Conservation (phyloP, 2,329 filamentous ascomycete species). For the Colletotrichum lindemuthianum region DNA sequence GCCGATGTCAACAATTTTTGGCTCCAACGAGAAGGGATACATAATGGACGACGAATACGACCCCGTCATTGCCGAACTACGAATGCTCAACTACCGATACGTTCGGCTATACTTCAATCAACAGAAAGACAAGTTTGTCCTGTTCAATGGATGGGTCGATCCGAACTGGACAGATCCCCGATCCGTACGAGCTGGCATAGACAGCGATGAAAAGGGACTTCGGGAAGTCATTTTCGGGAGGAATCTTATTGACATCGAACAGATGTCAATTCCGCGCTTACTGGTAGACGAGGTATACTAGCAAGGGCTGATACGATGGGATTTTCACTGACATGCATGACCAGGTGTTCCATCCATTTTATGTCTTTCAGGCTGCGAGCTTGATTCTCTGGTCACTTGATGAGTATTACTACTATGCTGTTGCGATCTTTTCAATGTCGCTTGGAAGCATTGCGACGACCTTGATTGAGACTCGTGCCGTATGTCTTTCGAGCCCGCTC, state of each 20-base stretch:
- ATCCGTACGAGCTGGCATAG: constrained; percentile 80
- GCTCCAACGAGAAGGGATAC: constrained; percentile 69
- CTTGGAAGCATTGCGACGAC: constrained; percentile 91
- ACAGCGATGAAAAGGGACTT: constrained; percentile 86
- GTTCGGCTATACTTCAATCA: constrained; percentile 94
- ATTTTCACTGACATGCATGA: constrained; percentile 38
- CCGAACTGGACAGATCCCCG: constrained; percentile 85
- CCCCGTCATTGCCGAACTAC: constrained; percentile 78
- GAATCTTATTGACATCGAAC: constrained; percentile 92
- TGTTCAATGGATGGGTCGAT: constrained; percentile 94
- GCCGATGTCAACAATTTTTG: constrained; percentile 72
- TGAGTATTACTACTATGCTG: constrained; percentile 97
- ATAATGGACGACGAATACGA: constrained; percentile 76
- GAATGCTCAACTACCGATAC: constrained; percentile 90
- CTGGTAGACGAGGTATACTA: constrained; percentile 82
- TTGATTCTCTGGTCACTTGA: constrained; percentile 94
- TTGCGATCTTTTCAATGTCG: constrained; percentile 95
- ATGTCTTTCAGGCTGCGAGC: constrained; percentile 97
- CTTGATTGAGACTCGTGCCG: constrained; percentile 86
- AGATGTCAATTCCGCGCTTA: constrained; percentile 85
- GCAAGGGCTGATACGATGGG: background rate
- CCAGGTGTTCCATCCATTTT: constrained; percentile 94
- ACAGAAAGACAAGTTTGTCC: constrained; percentile 85
- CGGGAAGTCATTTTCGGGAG: constrained; percentile 88
- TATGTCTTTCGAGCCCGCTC: constrained; percentile 50